These are phyloP conservation scores for Haberlea rhodopensis DNA, from an alignment of 257 asterid genomes.

Conservation along the genomic window DNA sequence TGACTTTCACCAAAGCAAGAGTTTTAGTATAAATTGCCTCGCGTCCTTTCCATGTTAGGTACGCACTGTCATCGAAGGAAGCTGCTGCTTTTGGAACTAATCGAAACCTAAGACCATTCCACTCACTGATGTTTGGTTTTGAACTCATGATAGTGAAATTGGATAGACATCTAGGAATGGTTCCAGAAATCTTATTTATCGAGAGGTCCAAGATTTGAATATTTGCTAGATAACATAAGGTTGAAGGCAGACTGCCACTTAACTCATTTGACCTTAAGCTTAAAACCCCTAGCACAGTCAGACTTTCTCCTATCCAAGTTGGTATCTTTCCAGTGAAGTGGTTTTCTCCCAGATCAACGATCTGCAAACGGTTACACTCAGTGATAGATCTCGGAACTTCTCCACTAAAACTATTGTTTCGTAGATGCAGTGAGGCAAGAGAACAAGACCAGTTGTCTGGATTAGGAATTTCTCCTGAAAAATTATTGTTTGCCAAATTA, in stretches of 20 bases:
- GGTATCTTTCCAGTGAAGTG: constrained; percentile 25
- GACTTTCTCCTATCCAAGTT: constrained; percentile 23
- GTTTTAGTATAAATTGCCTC: constrained; percentile 17
- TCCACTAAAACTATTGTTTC: constrained; percentile 29
- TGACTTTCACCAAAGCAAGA: constrained; percentile 24
- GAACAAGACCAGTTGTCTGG: background rate
- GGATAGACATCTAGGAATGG: constrained; percentile 24
- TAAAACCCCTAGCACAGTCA: background rate
- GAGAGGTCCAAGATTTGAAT: constrained; percentile 29
- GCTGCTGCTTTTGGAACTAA: background rate
- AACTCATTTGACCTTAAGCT: constrained; percentile 22
- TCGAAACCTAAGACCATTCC: background rate
- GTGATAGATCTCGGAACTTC: constrained; percentile 18
- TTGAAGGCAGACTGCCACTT: constrained; percentile 24
- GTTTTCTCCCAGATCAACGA: constrained; percentile 29
- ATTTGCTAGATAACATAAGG: constrained; percentile 16
- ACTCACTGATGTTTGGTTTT: background rate
- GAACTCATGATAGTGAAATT: constrained; percentile 29
- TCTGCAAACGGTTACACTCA: background rate
- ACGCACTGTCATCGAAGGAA: constrained; percentile 20
- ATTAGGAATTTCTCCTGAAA: constrained; percentile 23
- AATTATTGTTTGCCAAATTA: constrained; percentile 28
- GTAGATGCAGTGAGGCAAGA: constrained; percentile 16
- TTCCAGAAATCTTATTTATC: constrained; percentile 22
- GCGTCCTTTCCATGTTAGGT: constrained; percentile 33